Conservation (phyloP, 805 yeast species). For the Saccharomycopsis fibuligera region DNA sequence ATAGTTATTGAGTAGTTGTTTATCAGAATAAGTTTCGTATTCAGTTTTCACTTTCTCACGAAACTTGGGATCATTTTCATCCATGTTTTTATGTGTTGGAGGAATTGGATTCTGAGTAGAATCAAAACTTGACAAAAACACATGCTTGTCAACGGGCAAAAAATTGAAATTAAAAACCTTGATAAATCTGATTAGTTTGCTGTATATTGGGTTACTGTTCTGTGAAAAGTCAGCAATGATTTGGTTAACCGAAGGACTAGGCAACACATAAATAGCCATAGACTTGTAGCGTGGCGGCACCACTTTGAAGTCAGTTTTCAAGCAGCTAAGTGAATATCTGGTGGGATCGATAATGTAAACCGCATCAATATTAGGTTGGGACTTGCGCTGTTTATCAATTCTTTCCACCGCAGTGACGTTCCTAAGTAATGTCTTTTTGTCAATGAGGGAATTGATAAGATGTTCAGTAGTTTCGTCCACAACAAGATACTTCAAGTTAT, state of each 20-base stretch:
- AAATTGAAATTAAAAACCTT: slow-evolving; percentile 42
- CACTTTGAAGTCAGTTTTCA: slow-evolving; percentile 64
- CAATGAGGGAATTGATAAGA: slow-evolving; percentile 41
- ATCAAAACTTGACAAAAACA: slow-evolving; percentile 60
- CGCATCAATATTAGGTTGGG: slow-evolving; percentile 65
- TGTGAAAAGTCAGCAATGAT: slow-evolving; percentile 10
- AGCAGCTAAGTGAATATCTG: slow-evolving; percentile 63
- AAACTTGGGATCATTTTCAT: slow-evolving; percentile 15
- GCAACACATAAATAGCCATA: slow-evolving; percentile 69
- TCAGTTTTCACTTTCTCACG: slow-evolving; percentile 7
- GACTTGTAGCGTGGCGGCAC: slow-evolving; percentile 63
- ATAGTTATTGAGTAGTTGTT: slow-evolving; percentile 27
- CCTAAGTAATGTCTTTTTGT: slow-evolving; percentile 42
- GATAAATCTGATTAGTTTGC: slow-evolving; percentile 26
- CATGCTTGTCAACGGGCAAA: slow-evolving; percentile 62
- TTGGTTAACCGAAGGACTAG: slow-evolving; percentile 38
- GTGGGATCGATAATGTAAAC: slow-evolving; percentile 73
- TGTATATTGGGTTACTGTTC: slow-evolving; percentile 24
- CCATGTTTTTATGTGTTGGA: slow-evolving; percentile 16
- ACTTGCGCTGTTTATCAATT: slow-evolving; percentile 54
- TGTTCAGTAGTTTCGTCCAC: slow-evolving; percentile 51
- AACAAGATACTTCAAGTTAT: slow-evolving; percentile 44
- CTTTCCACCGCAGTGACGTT: slow-evolving; percentile 58
- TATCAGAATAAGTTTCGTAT: slow-evolving; percentile 6
- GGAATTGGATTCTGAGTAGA: slow-evolving; percentile 19